phyloP scores from a whole-genome alignment of 169 alveolate genomes.

The Cryptosporidium sp. region DNA sequence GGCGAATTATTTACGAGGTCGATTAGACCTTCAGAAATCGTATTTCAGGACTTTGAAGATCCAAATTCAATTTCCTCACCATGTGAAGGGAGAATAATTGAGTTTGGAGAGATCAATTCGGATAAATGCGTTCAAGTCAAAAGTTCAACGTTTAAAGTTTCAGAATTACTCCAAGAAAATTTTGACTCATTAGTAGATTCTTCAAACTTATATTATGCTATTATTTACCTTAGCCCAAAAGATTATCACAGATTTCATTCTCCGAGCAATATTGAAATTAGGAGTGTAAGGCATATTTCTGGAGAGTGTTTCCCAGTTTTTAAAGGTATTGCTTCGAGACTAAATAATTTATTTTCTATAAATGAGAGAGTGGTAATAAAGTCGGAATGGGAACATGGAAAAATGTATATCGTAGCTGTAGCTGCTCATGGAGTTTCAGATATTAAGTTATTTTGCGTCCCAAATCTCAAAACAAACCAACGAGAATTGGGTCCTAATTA shows the following conservation, averaged over 20 bases:
- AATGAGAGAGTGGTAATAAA: slow-evolving; percentile 90
- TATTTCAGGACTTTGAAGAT: slow-evolving; percentile 14
- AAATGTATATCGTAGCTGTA: slow-evolving; percentile 85
- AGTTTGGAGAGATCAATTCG: slow-evolving; percentile 79
- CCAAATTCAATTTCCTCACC: slow-evolving; percentile 77
- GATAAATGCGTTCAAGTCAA: slow-evolving; percentile 81
- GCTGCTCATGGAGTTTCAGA: slow-evolving; percentile 92
- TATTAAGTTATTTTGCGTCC: slow-evolving; percentile 82
- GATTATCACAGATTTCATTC: slow-evolving; percentile 92
- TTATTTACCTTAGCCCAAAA: slow-evolving; percentile 89
- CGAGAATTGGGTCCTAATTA: slow-evolving; percentile 76
- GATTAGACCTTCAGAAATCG: slow-evolving; percentile 14
- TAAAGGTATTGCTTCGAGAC: slow-evolving; percentile 76
- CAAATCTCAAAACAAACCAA: slow-evolving; percentile 81
- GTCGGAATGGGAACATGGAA: slow-evolving; percentile 88
- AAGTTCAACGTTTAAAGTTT: slow-evolving; percentile 76
- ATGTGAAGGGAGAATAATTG: slow-evolving; percentile 85
- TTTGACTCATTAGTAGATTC: slow-evolving; percentile 69
- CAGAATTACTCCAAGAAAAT: slow-evolving; percentile 69
- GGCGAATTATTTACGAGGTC: slow-evolving; percentile 69
- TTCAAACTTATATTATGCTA: slow-evolving; percentile 76
- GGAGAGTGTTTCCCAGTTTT: slow-evolving; percentile 86
- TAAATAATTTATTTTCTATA: slow-evolving; percentile 85
- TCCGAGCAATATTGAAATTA: slow-evolving; percentile 83
- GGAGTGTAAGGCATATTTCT: slow-evolving; percentile 85